Evolutionary conservation across 2,329 filamentous ascomycete species (phyloP).

Genomic region (Nemania bipapillata): DNA sequence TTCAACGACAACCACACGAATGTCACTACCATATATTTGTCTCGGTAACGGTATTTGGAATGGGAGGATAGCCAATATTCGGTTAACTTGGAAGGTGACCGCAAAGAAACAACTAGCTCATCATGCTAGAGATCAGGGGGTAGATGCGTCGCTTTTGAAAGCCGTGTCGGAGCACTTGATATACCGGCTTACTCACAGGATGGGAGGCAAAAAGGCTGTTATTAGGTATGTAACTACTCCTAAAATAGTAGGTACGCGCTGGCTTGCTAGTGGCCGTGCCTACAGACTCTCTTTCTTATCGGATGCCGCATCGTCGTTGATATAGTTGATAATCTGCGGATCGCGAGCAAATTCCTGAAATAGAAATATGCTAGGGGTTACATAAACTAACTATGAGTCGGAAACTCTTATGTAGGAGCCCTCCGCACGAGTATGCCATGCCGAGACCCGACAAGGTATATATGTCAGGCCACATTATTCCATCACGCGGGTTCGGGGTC

Average conservation of each 20-base stretch:
- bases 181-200: slow-evolving; percentile 8
- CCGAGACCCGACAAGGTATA: not conserved
- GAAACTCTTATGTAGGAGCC: not conserved
- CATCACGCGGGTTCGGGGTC: not conserved
- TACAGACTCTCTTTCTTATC: not conserved
- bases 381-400: not conserved
- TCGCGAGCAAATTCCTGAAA: not conserved
- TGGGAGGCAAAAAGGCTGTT: slow-evolving; percentile 1
- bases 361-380: not conserved
- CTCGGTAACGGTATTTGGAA: slow-evolving; percentile 1
- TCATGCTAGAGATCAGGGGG: not conserved
- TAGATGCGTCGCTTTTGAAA: slow-evolving; percentile 10
- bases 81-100: not conserved
- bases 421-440: not conserved
- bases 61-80: slow-evolving; percentile 1
- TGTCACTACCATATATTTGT: slow-evolving; percentile 7
- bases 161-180: slow-evolving; percentile 13
- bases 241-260: not conserved
- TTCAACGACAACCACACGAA: not conserved
- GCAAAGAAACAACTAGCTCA: not conserved
- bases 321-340: not conserved
- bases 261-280: too few relatives aligned
- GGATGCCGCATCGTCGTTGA: not conserved
- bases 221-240: slow-evolving; percentile 7
- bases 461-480: slow-evolving; percentile 6